A percentile compares a stretch with the other conserved stretches of the same genome.
Evolutionary conservation across 345 rosid genomes (phyloP).

Genomic region (Rhodamnia rubescens): DNA sequence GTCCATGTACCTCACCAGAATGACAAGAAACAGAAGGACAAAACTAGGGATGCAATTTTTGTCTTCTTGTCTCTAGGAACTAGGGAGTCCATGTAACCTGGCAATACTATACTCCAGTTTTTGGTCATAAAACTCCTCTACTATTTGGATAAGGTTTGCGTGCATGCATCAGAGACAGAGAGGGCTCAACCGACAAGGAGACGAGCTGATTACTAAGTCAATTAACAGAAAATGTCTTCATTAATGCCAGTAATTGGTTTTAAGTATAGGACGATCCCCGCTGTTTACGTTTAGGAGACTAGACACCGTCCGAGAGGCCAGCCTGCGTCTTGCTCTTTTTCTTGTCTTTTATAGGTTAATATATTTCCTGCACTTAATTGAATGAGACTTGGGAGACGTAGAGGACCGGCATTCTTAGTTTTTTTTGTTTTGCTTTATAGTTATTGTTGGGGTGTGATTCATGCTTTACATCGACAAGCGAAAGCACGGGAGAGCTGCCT

Average conservation of each 20-base stretch:
- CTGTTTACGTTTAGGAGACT: not conserved
- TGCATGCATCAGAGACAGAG: not conserved
- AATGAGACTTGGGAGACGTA: not conserved
- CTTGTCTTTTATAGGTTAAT: not conserved
- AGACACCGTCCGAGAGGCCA: not conserved
- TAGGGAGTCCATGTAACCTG: not conserved
- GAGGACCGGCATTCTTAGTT: not conserved
- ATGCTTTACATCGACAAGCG: too few species aligned
- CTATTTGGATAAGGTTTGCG: not conserved
- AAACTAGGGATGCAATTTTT: not conserved
- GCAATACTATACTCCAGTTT: not conserved
- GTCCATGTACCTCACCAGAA: not conserved
- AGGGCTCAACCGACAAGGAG: not conserved
- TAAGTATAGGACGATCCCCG: not conserved
- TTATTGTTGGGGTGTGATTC: not conserved
- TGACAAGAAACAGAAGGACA: not conserved
- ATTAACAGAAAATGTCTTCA: not conserved
- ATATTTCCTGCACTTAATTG: not conserved
- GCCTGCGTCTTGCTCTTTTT: not conserved
- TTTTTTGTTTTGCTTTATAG: not conserved
- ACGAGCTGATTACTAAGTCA: not conserved
- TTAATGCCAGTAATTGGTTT: not conserved
- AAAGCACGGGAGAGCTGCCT: too few species aligned
- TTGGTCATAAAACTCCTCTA: not conserved
- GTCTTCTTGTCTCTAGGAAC: not conserved